phyloP scores from a whole-genome alignment of 345 rosid genomes.

The Lepidium aucheri region DNA sequence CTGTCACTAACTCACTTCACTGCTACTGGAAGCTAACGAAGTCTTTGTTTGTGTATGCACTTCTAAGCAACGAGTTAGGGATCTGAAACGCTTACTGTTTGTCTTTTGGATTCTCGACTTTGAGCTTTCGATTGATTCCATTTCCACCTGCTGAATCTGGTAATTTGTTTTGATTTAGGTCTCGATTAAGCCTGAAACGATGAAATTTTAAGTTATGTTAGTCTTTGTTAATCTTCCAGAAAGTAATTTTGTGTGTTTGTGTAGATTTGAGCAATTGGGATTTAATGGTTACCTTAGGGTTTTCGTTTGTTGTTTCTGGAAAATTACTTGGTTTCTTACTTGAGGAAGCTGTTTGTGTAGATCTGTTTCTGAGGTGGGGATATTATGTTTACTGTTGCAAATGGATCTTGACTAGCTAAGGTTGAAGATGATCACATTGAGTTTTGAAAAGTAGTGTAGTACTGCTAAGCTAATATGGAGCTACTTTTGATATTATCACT shows the following conservation, averaged over 20 bases:
- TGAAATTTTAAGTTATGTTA: not conserved
- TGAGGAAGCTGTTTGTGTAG: slow-evolving; percentile 10
- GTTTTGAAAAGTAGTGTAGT: not conserved
- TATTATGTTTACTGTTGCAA: slow-evolving; percentile 19
- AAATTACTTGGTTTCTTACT: slow-evolving; percentile 1
- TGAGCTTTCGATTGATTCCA: slow-evolving; percentile 17
- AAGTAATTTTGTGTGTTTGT: not conserved
- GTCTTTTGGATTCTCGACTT: slow-evolving; percentile 13
- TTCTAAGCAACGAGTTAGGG: slow-evolving; percentile 36
- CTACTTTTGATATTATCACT: not conserved
- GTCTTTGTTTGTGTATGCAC: not conserved
- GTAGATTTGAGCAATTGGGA: slow-evolving; percentile 14
- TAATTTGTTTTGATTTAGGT: slow-evolving; percentile 9
- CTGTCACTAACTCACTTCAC: slow-evolving; percentile 27
- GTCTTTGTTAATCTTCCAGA: not conserved
- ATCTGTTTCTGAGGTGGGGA: slow-evolving; percentile 6
- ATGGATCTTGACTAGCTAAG: slow-evolving; percentile 23
- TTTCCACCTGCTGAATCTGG: slow-evolving; percentile 23
- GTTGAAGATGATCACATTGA: slow-evolving; percentile 22
- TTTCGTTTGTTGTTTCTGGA: slow-evolving; percentile 3
- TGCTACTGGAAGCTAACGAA: slow-evolving; percentile 18
- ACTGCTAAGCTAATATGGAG: not conserved
- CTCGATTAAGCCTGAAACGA: not conserved
- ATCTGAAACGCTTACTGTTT: slow-evolving; percentile 23
- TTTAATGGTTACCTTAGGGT: not conserved